phyloP scores from a whole-genome alignment of 805 yeast genomes.

The Myxozyma udenii region DNA sequence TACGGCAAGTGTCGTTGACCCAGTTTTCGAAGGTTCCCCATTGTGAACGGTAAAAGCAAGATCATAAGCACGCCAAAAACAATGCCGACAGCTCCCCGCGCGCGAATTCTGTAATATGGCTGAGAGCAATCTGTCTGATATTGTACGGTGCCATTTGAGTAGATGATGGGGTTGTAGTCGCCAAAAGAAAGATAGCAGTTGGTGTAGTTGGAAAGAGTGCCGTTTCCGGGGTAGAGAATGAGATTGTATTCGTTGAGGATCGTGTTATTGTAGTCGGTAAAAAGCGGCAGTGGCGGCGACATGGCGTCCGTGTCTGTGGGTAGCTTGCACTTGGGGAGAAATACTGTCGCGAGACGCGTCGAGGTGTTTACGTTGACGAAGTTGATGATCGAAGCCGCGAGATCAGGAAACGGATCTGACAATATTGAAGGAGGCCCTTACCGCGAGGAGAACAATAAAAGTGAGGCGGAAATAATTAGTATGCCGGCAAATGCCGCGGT shows the following conservation, averaged over 20 bases:
- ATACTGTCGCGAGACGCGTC: too few relatives aligned
- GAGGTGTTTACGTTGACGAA: too few relatives aligned
- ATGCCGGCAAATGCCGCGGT: too few relatives aligned
- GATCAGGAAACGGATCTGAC: too few relatives aligned
- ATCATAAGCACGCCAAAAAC: conserved; percentile 30
- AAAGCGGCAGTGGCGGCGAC: conserved; percentile 26
- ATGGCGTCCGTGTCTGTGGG: too few relatives aligned
- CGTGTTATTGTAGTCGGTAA: conserved; percentile 29
- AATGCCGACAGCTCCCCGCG: conserved; percentile 35
- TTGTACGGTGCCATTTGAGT: conserved; percentile 30
- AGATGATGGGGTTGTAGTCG: conserved; percentile 28
- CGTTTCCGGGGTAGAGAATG: conserved; percentile 31
- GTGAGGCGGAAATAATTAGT: too few relatives aligned
- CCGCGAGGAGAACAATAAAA: too few relatives aligned
- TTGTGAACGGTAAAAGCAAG: conserved; percentile 29
- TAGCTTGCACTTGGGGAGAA: too few relatives aligned
- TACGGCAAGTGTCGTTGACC: conserved; percentile 26
- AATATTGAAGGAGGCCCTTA: too few relatives aligned
- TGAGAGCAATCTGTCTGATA: conserved; percentile 31
- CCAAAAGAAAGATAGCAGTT: conserved; percentile 34
- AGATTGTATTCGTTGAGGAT: conserved; percentile 29
- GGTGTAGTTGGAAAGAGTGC: conserved; percentile 35
- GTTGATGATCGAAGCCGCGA: too few relatives aligned
- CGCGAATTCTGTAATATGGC: conserved; percentile 29
- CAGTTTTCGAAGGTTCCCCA: conserved; percentile 33